phyloP scores from a whole-genome alignment of 106 monocot species.

The Dendrobium catenatum region DNA sequence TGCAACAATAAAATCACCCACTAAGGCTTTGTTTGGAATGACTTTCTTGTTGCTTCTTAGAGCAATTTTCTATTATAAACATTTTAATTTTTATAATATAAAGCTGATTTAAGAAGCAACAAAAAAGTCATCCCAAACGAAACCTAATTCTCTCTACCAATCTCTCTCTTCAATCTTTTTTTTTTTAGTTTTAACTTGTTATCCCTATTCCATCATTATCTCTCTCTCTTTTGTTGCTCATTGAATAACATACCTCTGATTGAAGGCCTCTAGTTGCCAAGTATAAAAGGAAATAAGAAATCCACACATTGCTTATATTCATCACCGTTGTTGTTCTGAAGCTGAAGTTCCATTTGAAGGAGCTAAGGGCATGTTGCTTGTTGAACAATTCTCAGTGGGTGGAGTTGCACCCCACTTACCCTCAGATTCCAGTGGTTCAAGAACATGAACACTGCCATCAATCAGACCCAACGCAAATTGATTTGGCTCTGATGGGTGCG shows the following conservation, averaged over 20 bases:
- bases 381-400: conserved; percentile 31
- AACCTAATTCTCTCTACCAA: not conserved
- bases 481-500: conserved; percentile 75
- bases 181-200: not conserved
- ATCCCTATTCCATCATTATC: not conserved
- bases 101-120: no score
- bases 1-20: no score
- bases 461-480: conserved; percentile 82
- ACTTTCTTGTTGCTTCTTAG: no score
- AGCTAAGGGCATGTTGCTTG: not conserved
- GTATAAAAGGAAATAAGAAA: conserved; percentile 1
- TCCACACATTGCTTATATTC: not conserved
- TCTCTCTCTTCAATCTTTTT: not conserved
- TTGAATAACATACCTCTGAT: not conserved
- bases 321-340: conserved; percentile 2
- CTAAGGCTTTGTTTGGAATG: no score
- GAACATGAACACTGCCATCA: conserved; percentile 70
- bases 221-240: not conserved
- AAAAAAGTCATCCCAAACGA: no score
- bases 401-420: conserved; percentile 75
- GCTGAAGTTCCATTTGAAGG: conserved; percentile 2
- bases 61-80: no score
- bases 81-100: no score
- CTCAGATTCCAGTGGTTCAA: conserved; percentile 89
- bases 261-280: not conserved